Evolutionary conservation across 2,329 filamentous ascomycete genomes (phyloP), one percentile per base, ranked within the genome.

Genomic region (Coccinonectria pachysandricola): DNA sequence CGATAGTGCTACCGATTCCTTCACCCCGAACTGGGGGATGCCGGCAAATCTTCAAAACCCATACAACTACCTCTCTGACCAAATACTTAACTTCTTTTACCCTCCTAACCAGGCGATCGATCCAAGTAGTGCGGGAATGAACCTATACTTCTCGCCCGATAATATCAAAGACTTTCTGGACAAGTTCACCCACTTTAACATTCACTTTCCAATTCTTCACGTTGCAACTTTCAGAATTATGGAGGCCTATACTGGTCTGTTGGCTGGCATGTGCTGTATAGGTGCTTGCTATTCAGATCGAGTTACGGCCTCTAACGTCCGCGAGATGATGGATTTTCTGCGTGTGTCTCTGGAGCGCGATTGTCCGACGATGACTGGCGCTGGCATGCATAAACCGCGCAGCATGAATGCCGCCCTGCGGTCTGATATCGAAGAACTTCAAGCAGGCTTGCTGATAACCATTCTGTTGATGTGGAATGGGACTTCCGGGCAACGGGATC

Each of bases 251-350:
- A 72, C 75, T 34, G 75, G 76, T 37, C 63, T 85, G 34, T 58
- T 82, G 25, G 64, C 80, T 33, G 66, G 68, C 35, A 79, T 86
- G 63, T 74, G 79, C 44, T 82, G 75, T 48, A 65, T 82, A 42
- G 80, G 80, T 19, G 79, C 79, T 20, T 79, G 81, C 31, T 86
- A 85, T 53, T 82, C 79, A 26, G 66, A 79, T 28, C 65, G 64
- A 34, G 57, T 80, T 35, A 58, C 62, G 15, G 54, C 74, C 22
- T 57, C 64, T 34, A 64, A 79, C 38, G 74, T 79, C 37, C 73
- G 79, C 35, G 70, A 74, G 47, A 64, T 83, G 52, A 80, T 79
- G 65, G 70, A 79, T 32, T 62, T 71, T 26, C 60, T 77, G 17
- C 71, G 71, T 37, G 48, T 62, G 12, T 69, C 70, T 7, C 62